A percentile compares a stretch with the other conserved stretches of the same genome.
Evolutionary conservation across 2,329 filamentous ascomycete species (phyloP).

Genomic region (Graphilbum ipis-grandicollis): DNA sequence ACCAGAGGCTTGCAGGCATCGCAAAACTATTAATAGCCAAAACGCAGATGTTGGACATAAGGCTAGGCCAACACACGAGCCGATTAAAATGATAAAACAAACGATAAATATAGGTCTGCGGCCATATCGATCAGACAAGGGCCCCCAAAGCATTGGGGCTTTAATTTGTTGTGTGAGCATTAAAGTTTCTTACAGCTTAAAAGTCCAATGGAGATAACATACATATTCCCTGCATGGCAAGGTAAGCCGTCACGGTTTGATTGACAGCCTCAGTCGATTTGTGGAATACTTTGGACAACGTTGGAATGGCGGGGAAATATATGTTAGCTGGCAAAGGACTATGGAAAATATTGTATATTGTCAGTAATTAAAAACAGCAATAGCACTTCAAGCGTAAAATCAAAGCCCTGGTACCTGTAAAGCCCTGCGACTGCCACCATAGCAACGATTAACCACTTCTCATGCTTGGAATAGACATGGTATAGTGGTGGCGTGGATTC

Average conservation of each 20-base stretch:
- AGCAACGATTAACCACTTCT: conserved; percentile 13
- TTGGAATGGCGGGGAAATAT: conserved; percentile 17
- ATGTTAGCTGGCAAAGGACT: conserved; percentile 18
- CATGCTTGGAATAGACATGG: conserved; percentile 11
- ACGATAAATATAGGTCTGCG: conserved; percentile 14
- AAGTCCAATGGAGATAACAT: background rate
- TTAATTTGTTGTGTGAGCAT: no score
- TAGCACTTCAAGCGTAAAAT: no score
- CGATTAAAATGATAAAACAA: conserved; percentile 15
- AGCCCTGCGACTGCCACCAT: conserved; percentile 14
- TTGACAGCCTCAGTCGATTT: conserved; percentile 15
- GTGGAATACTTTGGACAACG: conserved; percentile 13
- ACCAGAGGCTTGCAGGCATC: conserved; percentile 15
- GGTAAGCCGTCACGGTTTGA: conserved; percentile 16
- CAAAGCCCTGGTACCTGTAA: no score
- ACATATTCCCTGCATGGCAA: conserved; percentile 15
- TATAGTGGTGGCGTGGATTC: conserved; percentile 8
- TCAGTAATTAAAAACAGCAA: no score
- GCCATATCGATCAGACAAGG: conserved; percentile 17
- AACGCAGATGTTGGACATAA: conserved; percentile 15
- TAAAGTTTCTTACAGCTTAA: no score
- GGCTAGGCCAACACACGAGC: conserved; percentile 16
- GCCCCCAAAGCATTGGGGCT: conserved; percentile 18
- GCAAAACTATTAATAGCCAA: conserved; percentile 16
- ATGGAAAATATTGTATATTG: no score